phyloP scores from a whole-genome alignment of 108 stramenopile species.

The Nitzschia sp. region DNA sequence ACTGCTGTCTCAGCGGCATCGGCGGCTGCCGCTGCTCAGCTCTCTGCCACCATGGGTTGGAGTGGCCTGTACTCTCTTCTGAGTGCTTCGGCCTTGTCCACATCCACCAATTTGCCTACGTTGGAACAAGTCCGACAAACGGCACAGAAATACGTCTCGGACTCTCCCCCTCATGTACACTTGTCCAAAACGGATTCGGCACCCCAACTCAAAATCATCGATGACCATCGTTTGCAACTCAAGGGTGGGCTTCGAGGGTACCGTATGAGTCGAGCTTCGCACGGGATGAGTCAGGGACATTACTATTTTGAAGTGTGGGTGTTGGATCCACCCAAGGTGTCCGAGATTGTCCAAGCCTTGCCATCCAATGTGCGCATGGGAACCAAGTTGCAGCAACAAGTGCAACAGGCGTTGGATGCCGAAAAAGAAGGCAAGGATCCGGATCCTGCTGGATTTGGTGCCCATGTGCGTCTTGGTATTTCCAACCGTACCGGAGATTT shows the following conservation, averaged over 20 bases:
- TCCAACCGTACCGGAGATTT: slow-evolving; percentile 83
- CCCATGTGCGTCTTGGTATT: slow-evolving; percentile 85
- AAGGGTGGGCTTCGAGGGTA: slow-evolving; percentile 75
- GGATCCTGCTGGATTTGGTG: slow-evolving; percentile 35
- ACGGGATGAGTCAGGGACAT: slow-evolving; percentile 59
- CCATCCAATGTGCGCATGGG: slow-evolving; percentile 51
- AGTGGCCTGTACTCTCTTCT: slow-evolving; percentile 26
- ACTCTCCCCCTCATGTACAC: slow-evolving; percentile 76
- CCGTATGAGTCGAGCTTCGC: slow-evolving; percentile 83
- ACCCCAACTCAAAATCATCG: slow-evolving; percentile 65
- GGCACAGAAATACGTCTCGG: slow-evolving; percentile 49
- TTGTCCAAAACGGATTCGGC: slow-evolving; percentile 74
- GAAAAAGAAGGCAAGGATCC: slow-evolving; percentile 27
- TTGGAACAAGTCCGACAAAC: slow-evolving; percentile 52
- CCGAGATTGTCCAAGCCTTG: slow-evolving; percentile 35
- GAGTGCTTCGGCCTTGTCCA: slow-evolving; percentile 19
- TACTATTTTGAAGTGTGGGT: slow-evolving; percentile 72
- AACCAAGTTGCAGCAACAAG: slow-evolving; percentile 44
- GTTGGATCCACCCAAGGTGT: slow-evolving; percentile 39
- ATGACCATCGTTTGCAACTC: slow-evolving; percentile 46
- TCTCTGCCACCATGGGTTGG: slow-evolving; percentile 36
- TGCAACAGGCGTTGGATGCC: slow-evolving; percentile 35
- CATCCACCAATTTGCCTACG: slow-evolving; percentile 46
- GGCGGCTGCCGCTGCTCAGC: slow-evolving; percentile 37
- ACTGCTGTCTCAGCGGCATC: slow-evolving; percentile 28